A percentile compares a stretch with the other conserved stretches of the same genome.
These are phyloP conservation scores for Podospora conica DNA, from an alignment of 495 filamentous ascomycete species.

Conservation along the genomic window DNA sequence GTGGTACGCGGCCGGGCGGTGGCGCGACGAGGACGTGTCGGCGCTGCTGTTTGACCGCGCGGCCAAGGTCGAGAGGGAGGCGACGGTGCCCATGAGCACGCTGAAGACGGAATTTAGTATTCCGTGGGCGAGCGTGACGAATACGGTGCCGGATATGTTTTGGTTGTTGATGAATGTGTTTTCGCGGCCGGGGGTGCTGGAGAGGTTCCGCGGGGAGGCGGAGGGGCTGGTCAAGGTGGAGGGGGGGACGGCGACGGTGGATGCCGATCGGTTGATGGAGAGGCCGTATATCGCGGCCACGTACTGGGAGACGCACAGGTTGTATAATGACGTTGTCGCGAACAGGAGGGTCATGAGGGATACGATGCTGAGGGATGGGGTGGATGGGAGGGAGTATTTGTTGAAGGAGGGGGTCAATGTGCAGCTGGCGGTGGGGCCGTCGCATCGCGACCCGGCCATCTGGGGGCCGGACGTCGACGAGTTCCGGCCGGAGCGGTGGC, in stretches of 20 bases:
- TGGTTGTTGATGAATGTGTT: constrained; percentile 18
- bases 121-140: constrained; percentile 9
- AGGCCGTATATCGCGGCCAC: constrained; percentile 13
- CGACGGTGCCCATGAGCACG: not conserved
- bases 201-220: constrained; percentile 12
- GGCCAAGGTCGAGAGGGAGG: not conserved
- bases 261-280: constrained; percentile 2
- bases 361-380: constrained; percentile 20
- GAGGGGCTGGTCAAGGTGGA: not conserved
- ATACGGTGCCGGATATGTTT: constrained; percentile 19
- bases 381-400: constrained; percentile 23
- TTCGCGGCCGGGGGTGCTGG: constrained; percentile 6
- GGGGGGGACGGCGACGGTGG: not conserved
- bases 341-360: constrained; percentile 27
- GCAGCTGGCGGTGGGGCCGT: constrained; percentile 16
- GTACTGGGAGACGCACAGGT: constrained; percentile 20
- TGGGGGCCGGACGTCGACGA: constrained; percentile 30
- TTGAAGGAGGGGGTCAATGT: constrained; percentile 33
- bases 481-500: constrained; percentile 32
- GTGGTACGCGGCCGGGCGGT: not conserved
- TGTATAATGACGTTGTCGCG: constrained; percentile 11
- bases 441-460: constrained; percentile 22
- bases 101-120: constrained; percentile 12
- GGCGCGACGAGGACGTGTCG: constrained; percentile 2
- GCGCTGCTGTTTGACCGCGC: constrained; percentile 1